phyloP scores from a whole-genome alignment of 1,284 basidiomycete species.

The Leccinum pachyderme region DNA sequence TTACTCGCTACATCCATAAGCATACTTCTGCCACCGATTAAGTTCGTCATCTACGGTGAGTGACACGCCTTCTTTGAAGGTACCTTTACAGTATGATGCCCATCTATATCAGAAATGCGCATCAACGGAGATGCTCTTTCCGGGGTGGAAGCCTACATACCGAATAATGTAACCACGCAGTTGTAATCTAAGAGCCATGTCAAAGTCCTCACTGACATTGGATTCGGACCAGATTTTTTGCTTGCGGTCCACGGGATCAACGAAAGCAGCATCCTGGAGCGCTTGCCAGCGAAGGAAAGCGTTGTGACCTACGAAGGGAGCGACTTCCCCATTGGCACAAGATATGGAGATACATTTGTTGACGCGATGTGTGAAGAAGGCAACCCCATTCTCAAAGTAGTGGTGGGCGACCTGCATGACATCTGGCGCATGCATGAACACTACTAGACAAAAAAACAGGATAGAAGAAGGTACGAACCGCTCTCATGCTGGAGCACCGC shows the following conservation, averaged over 20 bases:
- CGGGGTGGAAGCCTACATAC: constrained; percentile 4
- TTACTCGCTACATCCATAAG: constrained; percentile 52
- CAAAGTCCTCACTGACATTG: constrained; percentile 87
- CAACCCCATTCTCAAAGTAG: constrained; percentile 86
- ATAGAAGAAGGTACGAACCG: constrained; percentile 39
- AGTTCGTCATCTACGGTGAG: constrained; percentile 78
- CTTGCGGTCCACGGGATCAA: constrained; percentile 54
- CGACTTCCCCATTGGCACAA: constrained; percentile 76
- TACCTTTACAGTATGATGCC: constrained; percentile 79
- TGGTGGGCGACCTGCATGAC: constrained; percentile 85
- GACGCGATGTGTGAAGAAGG: constrained; percentile 80
- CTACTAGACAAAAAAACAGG: constrained; percentile 1
- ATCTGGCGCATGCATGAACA: constrained; percentile 39
- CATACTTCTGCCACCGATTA: constrained; percentile 87
- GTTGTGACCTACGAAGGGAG: constrained; percentile 88
- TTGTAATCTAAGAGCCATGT: constrained; percentile 73
- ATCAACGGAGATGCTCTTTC: constrained; percentile 3
- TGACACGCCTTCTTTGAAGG: constrained; percentile 87
- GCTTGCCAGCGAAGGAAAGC: constrained; percentile 86
- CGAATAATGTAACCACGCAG: constrained; percentile 28
- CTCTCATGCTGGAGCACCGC: constrained; percentile 85
- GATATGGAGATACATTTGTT: constrained; percentile 76
- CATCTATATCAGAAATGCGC: constrained; percentile 44
- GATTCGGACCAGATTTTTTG: constrained; percentile 82
- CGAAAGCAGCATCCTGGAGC: constrained; percentile 74